Base-by-base conservation (phyloP, 495 filamentous ascomycete species). In the Podospora fimiseda region DNA sequence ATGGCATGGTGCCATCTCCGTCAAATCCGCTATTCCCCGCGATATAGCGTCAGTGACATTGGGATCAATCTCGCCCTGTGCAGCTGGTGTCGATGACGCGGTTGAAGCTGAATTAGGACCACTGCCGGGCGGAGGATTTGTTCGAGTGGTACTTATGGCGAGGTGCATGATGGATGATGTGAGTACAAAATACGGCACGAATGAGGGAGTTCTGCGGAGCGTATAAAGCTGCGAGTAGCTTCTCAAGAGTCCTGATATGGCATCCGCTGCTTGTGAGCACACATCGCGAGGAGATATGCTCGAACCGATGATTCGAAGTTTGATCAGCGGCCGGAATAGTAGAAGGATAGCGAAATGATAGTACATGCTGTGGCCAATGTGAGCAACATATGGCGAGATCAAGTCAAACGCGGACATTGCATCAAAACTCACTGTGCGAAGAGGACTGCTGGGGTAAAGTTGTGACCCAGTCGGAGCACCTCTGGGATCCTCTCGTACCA, bases 301-400 rank as follows among this genome's bases (percentile, higher is more conserved):
- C 0, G 78, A 81, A 15, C 80, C 72, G 46, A 75, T 68, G 33
- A 87, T 71, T 15, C 78, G 74, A 7, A 84, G 68, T 52, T 81
- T 82, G 52, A 85, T 80, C 19, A 87, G 74, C 0, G 84, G 84
- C 2, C 82, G 78, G 56, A 86, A 85, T 15, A 88, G 73, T 11
- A 82, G 71, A 1, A 85, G 69, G 43, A 85, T 76, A 21, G 80
- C 76, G 44, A 78, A 81, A 53, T 85, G 79, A 51, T 84, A 85
- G 52, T 84, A 80, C 74, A 85, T 84, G 61, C 83, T 85, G 47
- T 27, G 2, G 1, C 14, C 2, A 16, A 21, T 19, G 36, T 39
- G 18, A 24, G 19, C 27, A 11, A 33, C 11, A 11, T 48, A 51
- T 9, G n/a, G n/a, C 3, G 11, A 30, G 13, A 37, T 5, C 19